phyloP scores from a whole-genome alignment of 2,329 filamentous ascomycete species.

The Ophiostoma perfectum region DNA sequence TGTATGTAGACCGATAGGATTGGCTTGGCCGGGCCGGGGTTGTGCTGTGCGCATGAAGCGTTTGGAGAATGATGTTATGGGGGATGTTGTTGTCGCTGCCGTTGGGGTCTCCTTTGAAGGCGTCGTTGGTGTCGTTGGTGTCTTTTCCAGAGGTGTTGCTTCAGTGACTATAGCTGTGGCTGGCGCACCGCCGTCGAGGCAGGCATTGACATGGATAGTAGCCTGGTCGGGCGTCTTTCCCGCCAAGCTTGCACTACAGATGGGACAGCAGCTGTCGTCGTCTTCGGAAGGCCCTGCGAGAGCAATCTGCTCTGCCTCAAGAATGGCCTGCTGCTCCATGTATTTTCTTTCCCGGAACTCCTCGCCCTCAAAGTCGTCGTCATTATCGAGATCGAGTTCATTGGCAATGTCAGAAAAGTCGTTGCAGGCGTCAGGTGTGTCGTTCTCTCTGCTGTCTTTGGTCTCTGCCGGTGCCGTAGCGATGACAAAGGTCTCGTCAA shows the following conservation, averaged over 20 bases:
- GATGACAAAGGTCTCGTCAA: constrained; percentile 19
- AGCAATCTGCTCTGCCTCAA: constrained; percentile 49
- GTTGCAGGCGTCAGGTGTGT: constrained; percentile 33
- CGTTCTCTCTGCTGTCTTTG: constrained; percentile 26
- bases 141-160: not conserved
- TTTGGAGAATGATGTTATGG: constrained; percentile 40
- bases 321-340: constrained; percentile 68
- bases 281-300: constrained; percentile 29
- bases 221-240: constrained; percentile 61
- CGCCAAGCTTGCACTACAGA: constrained; percentile 63
- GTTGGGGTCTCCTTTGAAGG: not conserved
- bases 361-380: constrained; percentile 39
- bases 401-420: constrained; percentile 44
- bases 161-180: not conserved
- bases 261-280: constrained; percentile 57
- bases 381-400: constrained; percentile 45
- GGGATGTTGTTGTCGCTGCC: constrained; percentile 12
- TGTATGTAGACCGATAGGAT: constrained; percentile 58
- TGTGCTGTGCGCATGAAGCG: constrained; percentile 63
- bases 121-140: not conserved
- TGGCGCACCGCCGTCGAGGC: constrained; percentile 58
- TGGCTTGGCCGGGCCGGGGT: constrained; percentile 72
- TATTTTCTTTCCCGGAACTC: constrained; percentile 57
- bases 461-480: not conserved
- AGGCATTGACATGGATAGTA: constrained; percentile 83